Percentiles rank a stretch among this genome's conserved stretches.
phyloP scores from a whole-genome alignment of 371 early-diverging fungal species.

The Zychaea mexicana region DNA sequence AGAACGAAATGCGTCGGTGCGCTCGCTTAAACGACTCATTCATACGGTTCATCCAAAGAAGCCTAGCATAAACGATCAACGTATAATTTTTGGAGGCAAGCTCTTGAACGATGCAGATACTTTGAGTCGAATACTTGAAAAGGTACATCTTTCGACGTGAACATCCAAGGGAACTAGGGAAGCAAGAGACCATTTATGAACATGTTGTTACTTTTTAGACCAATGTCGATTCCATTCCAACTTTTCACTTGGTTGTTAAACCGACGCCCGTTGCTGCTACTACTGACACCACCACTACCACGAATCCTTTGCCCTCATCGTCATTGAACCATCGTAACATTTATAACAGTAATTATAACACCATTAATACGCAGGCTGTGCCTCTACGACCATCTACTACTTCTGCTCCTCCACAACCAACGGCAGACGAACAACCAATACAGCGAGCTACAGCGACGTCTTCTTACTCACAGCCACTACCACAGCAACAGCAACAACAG shows the following conservation, averaged over 20 bases:
- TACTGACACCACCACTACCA: not conserved
- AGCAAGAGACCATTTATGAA: not conserved
- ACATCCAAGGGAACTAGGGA: too few species aligned
- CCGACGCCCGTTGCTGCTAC: slow-evolving; percentile 18
- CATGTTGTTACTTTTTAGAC: slow-evolving; percentile 11
- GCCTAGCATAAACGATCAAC: slow-evolving; percentile 36
- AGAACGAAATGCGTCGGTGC: slow-evolving; percentile 21
- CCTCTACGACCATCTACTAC: slow-evolving; percentile 6
- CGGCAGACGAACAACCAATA: not conserved
- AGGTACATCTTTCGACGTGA: too few species aligned
- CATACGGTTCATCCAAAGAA: slow-evolving; percentile 38
- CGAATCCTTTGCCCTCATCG: not conserved
- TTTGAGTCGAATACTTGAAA: slow-evolving; percentile 28
- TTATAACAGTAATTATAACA: not conserved
- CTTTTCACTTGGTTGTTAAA: slow-evolving; percentile 52
- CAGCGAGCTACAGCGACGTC: not conserved
- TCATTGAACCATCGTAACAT: not conserved
- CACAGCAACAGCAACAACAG: slow-evolving; percentile 6
- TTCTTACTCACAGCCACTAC: not conserved
- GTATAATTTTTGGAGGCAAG: slow-evolving; percentile 46
- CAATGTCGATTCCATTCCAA: slow-evolving; percentile 25
- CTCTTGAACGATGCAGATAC: slow-evolving; percentile 31
- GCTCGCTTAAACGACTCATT: slow-evolving; percentile 29
- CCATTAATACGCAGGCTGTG: too few species aligned
- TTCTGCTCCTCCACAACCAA: not conserved